Base-by-base conservation (phyloP, 768 basidiomycete genomes). In the Multifurca ochricompacta region DNA sequence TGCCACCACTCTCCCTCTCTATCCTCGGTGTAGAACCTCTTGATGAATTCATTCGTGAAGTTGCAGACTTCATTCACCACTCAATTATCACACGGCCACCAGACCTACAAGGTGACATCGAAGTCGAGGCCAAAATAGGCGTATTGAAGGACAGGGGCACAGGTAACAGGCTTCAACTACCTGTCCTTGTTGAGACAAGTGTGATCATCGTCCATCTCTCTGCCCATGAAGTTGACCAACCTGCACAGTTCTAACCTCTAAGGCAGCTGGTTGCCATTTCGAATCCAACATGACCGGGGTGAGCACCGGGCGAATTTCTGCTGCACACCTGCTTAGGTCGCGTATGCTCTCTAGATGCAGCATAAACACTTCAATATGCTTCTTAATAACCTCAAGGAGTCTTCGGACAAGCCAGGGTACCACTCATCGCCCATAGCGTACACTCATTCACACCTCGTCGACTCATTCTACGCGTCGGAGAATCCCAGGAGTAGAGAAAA, bases 251-350 rank as follows among this genome's bases (percentile, higher is more conserved):
- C 70, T 95, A 5, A 60, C 70, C 4, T 82, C 85, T 8, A 79
- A 84, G 48, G 70, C 66, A 31, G 57, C 78, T 3, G 83, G 88
- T 46, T 66, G 82, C 51, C 82, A 83, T 11, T 97, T 97, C 68
- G 88, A 93, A 67, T 87, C 91, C 56, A 93, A 95, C 66, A 97
- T 99, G 94, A 79, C 89, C 39, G 70, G 76, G 59, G 91, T 95
- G 66, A 64, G 86, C 77, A 25, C 44, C 40, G 36, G 53, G 34
- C 44, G 57, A 21, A 13, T 44, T 31, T 40, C 36, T 3, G 48
- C 39, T 40, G 28, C 10, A 16, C 54, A 16, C 18, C 23, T 40
- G 32, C 49, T 35, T 44, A 30, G 45, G 43, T 36, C n/a, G 47
- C 28, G n/a, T 43, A 21, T 37, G 41, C n/a, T 34, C 41, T 49